Evolutionary conservation across 2,329 filamentous ascomycete species (phyloP).

Genomic region (Aspergillus arachidicola): DNA sequence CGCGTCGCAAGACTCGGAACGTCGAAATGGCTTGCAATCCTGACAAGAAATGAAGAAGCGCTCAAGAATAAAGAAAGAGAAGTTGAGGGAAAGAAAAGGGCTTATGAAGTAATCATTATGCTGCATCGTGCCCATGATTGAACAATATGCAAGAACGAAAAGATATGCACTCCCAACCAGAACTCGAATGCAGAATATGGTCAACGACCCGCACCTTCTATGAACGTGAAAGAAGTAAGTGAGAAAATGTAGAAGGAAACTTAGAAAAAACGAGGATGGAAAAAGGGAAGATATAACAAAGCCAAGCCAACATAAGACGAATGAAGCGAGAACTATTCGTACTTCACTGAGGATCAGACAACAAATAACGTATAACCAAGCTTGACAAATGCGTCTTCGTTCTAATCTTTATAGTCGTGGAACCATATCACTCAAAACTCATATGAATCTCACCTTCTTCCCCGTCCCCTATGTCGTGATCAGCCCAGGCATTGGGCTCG

Average conservation of each 20-base stretch:
- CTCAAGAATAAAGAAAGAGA: neutral
- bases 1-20: neutral
- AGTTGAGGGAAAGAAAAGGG: neutral
- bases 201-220: neutral
- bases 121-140: neutral
- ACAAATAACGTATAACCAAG: slow-evolving; percentile 8
- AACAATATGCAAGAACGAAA: slow-evolving; percentile 7
- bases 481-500: slow-evolving; percentile 69
- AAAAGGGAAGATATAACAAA: neutral
- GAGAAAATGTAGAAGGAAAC: neutral
- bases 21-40: neutral
- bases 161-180: neutral
- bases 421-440: slow-evolving; percentile 69
- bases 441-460: slow-evolving; percentile 76
- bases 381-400: slow-evolving; percentile 4
- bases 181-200: neutral
- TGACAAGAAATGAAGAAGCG: neutral
- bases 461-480: slow-evolving; percentile 67
- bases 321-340: neutral
- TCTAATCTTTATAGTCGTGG: slow-evolving; percentile 16
- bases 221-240: neutral
- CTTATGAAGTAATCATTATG: neutral
- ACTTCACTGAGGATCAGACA: neutral
- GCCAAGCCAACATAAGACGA: neutral
- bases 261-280: neutral